Base-by-base conservation (phyloP, 139 green algal genomes). In the Chlorella ohadii region DNA sequence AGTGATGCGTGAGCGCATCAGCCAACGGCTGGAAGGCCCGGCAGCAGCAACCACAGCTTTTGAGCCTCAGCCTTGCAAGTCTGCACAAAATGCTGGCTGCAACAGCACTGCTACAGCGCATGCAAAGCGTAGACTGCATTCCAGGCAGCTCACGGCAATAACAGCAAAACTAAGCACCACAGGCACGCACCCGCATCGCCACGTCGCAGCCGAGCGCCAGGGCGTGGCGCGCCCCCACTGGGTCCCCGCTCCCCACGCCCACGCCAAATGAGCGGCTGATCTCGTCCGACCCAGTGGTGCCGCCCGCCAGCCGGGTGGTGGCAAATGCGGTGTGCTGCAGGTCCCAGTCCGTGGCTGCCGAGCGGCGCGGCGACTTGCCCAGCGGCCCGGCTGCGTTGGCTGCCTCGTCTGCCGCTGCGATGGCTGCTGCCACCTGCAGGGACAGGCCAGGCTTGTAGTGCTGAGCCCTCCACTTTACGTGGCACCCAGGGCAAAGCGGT, bases 211-310 rank as follows among this genome's bases (percentile, higher is more conserved):
- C 92, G 73, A 96, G 73, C 0, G 93, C 94, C 63, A 96, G 74
- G 20, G 94, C 91, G 78, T 97, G 94, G 22, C 94, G 83, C 20
- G 92, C 92, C 33, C 92, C 93, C 59, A 93, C 66, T 0, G 91
- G 65, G 75, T 97, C 94, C 25, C 82, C 74, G 73, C 86, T 93
- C 73, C 85, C 83, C 39, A 95, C 85, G 17, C 88, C 90, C 38
- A 75, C 67, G 39, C 87, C 87, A 81, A 76, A 81, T 0, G 86
- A 72, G 36, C 65, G 63, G 34, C 61, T 72, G 33, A 90, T 44
- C 6, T 79, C 65, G 68, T 84, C 67, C 0, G 55, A 27, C 4
- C 81, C 74, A 16, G 55, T 82, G 33, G 82, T 63, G 20, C 34
- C 22, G 65, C 74, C 86, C 12, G 27, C 74, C 44, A 82, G 41